Evolutionary conservation across 2,329 filamentous ascomycete genomes (phyloP).

Genomic region (Cladophialophora immunda): DNA sequence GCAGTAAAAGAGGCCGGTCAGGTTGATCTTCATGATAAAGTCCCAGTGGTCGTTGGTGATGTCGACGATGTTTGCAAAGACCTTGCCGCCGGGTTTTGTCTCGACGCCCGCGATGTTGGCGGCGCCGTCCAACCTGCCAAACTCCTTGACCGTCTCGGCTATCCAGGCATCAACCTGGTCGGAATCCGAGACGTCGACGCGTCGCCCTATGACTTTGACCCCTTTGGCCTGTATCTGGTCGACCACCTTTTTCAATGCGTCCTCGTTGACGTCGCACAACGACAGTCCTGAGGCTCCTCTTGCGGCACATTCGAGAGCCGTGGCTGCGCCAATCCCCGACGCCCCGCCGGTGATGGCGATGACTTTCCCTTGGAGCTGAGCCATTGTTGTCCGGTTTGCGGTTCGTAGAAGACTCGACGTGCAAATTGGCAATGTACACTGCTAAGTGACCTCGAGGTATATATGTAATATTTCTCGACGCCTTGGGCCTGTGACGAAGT

Average conservation of each 20-base stretch:
- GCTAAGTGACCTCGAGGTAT: too few species aligned
- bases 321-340: slow-evolving; percentile 60
- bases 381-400: slow-evolving; percentile 36
- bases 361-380: slow-evolving; percentile 51
- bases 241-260: slow-evolving; percentile 44
- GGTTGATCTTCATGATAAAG: slow-evolving; percentile 51
- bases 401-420: neutral
- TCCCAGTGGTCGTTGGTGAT: slow-evolving; percentile 55
- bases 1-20: slow-evolving; percentile 53
- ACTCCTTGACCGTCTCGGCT: slow-evolving; percentile 31
- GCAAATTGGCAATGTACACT: neutral
- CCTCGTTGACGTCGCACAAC: slow-evolving; percentile 57
- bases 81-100: slow-evolving; percentile 52
- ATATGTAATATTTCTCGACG: too few species aligned
- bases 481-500: too few species aligned
- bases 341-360: slow-evolving; percentile 61
- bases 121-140: slow-evolving; percentile 38
- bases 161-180: slow-evolving; percentile 36
- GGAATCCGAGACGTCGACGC: slow-evolving; percentile 33
- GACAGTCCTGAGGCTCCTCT: slow-evolving; percentile 56
- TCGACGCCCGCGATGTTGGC: slow-evolving; percentile 40
- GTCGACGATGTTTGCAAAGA: slow-evolving; percentile 51
- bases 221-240: slow-evolving; percentile 23
- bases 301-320: slow-evolving; percentile 54
- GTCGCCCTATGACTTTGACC: slow-evolving; percentile 25